phyloP scores from a whole-genome alignment of 2,329 filamentous ascomycete species.

The Cephalotrichum gorgonifer region DNA sequence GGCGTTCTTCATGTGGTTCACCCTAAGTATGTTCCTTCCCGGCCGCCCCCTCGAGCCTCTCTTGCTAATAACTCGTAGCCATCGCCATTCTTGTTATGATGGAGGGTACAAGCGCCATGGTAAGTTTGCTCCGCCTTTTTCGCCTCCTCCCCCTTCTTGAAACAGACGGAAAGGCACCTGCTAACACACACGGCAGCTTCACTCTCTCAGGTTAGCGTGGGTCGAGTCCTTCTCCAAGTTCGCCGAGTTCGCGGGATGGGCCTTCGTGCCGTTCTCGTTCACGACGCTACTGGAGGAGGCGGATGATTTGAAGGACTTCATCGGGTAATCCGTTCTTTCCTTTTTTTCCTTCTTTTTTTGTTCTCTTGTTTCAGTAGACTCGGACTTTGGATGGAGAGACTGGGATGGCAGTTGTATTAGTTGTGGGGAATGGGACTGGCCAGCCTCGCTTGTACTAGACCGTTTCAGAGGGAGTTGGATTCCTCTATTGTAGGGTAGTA shows the following conservation, averaged over 20 bases:
- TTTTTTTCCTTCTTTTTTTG: not conserved
- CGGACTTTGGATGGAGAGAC: not conserved
- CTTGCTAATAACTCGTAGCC: slow-evolving; percentile 14
- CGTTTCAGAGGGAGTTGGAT: too few relatives aligned
- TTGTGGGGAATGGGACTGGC: too few relatives aligned
- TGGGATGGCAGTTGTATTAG: too few relatives aligned
- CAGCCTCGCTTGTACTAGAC: too few relatives aligned
- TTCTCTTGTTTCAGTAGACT: not conserved
- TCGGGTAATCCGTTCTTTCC: slow-evolving; percentile 31
- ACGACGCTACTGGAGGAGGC: slow-evolving; percentile 77
- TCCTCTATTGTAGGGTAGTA: too few relatives aligned
- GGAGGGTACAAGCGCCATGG: slow-evolving; percentile 94
- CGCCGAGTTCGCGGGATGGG: slow-evolving; percentile 80
- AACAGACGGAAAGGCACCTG: not conserved
- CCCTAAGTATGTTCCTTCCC: slow-evolving; percentile 43
- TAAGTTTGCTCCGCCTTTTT: slow-evolving; percentile 21
- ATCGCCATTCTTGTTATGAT: slow-evolving; percentile 71
- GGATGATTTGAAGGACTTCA: slow-evolving; percentile 46
- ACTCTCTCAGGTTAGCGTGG: slow-evolving; percentile 86
- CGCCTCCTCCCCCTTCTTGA: not conserved
- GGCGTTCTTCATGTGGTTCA: slow-evolving; percentile 84
- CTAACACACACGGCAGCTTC: slow-evolving; percentile 23
- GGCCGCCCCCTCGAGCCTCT: not conserved
- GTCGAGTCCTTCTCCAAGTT: slow-evolving; percentile 98
- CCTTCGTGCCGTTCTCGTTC: slow-evolving; percentile 87